Evolutionary conservation across 257 asterid genomes (phyloP).

Genomic region (Solanum tarijense): DNA sequence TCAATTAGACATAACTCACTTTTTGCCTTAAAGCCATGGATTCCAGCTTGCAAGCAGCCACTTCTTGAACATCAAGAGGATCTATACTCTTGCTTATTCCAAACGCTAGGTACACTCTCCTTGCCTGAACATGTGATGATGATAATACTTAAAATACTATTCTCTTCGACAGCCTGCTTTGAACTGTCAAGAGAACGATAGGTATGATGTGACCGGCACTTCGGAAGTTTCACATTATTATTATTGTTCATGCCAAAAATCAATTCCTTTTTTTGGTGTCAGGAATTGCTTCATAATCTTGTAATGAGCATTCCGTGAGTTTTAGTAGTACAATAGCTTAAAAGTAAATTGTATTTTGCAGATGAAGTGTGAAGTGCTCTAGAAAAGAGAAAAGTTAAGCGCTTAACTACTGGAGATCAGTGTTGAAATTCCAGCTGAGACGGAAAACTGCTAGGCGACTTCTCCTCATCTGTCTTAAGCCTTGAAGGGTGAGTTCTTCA

Average conservation of each 20-base stretch:
- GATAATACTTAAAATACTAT: background rate
- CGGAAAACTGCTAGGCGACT: background rate
- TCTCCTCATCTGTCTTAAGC: background rate
- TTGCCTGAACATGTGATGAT: background rate
- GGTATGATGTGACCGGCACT: background rate
- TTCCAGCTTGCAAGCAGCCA: background rate
- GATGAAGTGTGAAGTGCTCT: background rate
- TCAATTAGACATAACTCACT: background rate
- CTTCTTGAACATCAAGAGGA: background rate
- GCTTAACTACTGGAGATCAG: background rate
- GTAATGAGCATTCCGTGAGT: background rate
- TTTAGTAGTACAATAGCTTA: background rate
- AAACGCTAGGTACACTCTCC: background rate
- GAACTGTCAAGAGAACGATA: background rate
- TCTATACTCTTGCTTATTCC: background rate
- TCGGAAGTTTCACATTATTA: background rate
- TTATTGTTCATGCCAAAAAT: background rate
- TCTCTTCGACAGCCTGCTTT: background rate
- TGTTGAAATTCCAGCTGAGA: background rate
- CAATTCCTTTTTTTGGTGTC: background rate
- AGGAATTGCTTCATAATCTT: background rate
- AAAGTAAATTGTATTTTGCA: background rate
- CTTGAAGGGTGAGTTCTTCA: background rate
- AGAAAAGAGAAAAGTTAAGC: background rate
- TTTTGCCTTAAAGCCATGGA: background rate